Percentiles rank a stretch among this genome's conserved stretches.
These are phyloP conservation scores for Millerago galiae DNA, from an alignment of 805 yeast genomes.

Conservation along the genomic window DNA sequence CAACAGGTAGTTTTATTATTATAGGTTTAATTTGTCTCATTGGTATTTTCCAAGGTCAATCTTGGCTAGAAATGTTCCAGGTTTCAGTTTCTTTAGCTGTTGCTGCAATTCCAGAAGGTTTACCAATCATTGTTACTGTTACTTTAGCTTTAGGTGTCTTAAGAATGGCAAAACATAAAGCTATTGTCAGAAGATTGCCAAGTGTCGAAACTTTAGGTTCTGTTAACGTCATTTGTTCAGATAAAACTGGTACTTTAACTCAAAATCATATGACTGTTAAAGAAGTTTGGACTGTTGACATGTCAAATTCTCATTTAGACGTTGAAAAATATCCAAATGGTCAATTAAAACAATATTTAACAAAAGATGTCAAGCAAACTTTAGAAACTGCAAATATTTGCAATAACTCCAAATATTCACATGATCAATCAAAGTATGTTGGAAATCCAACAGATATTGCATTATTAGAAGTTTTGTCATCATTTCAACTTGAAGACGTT, in stretches of 20 bases:
- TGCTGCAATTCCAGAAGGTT: slow-evolving; percentile 98
- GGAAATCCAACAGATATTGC: slow-evolving; percentile 98
- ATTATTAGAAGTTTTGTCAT: slow-evolving; percentile 62
- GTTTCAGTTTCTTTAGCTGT: slow-evolving; percentile 96
- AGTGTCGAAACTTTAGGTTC: slow-evolving; percentile 94
- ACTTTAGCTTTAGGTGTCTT: slow-evolving; percentile 94
- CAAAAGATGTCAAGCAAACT: slow-evolving; percentile 48
- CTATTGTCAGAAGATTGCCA: slow-evolving; percentile 90
- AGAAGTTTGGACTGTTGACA: slow-evolving; percentile 73
- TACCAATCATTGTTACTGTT: slow-evolving; percentile 96
- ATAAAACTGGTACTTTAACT: slow-evolving; percentile 87
- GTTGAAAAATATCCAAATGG: slow-evolving; percentile 41
- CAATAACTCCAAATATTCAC: slow-evolving; percentile 66
- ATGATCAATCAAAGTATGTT: slow-evolving; percentile 60
- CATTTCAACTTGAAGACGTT: slow-evolving; percentile 65
- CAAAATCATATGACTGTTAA: slow-evolving; percentile 89
- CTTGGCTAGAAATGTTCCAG: slow-evolving; percentile 97
- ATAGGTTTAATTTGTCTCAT: slow-evolving; percentile 89
- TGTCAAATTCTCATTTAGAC: slow-evolving; percentile 32
- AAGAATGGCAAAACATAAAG: slow-evolving; percentile 92
- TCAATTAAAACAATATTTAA: slow-evolving; percentile 36
- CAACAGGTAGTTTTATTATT: slow-evolving; percentile 74
- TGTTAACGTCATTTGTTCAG: slow-evolving; percentile 88
- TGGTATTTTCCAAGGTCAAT: slow-evolving; percentile 87
- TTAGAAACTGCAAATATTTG: slow-evolving; percentile 67